phyloP scores from a whole-genome alignment of 2,329 filamentous ascomycete species.

The Ophiostoma ulmi region DNA sequence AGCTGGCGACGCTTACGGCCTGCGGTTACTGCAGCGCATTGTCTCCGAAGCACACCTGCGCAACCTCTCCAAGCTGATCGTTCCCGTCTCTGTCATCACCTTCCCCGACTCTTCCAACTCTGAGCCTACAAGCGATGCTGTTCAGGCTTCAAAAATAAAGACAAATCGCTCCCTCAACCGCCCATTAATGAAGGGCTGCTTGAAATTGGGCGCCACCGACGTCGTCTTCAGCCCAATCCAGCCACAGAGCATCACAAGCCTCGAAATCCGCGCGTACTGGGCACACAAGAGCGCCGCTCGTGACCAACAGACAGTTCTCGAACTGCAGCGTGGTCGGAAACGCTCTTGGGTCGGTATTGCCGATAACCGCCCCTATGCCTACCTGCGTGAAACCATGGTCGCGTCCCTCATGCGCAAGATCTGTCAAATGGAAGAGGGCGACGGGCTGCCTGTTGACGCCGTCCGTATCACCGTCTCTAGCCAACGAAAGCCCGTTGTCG shows the following conservation, averaged over 20 bases:
- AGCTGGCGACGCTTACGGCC: conserved; percentile 50
- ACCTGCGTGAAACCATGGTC: conserved; percentile 89
- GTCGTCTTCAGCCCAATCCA: conserved; percentile 77
- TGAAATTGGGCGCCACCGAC: conserved; percentile 83
- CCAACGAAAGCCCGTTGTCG: conserved; percentile 61
- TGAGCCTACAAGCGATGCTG: neutral
- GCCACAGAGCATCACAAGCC: conserved; percentile 64
- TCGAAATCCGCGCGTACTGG: conserved; percentile 79
- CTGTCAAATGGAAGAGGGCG: conserved; percentile 57
- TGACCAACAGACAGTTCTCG: conserved; percentile 67
- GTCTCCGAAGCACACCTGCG: conserved; percentile 54
- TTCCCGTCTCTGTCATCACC: conserved; percentile 52
- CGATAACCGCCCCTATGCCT: conserved; percentile 80
- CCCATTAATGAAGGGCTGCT: conserved; percentile 59
- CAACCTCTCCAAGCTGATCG: conserved; percentile 52
- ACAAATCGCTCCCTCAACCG: conserved; percentile 35
- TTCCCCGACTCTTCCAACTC: conserved; percentile 35
- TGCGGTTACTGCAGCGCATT: conserved; percentile 51
- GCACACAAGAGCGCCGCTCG: conserved; percentile 69
- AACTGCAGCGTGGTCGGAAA: conserved; percentile 70
- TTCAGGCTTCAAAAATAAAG: neutral
- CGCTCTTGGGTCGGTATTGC: conserved; percentile 87
- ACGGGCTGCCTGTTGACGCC: conserved; percentile 58
- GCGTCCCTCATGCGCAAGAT: conserved; percentile 85
- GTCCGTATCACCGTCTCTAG: conserved; percentile 64